Base-by-base conservation (phyloP, 1,284 basidiomycete species). In the Ceratobasidium sp. region DNA sequence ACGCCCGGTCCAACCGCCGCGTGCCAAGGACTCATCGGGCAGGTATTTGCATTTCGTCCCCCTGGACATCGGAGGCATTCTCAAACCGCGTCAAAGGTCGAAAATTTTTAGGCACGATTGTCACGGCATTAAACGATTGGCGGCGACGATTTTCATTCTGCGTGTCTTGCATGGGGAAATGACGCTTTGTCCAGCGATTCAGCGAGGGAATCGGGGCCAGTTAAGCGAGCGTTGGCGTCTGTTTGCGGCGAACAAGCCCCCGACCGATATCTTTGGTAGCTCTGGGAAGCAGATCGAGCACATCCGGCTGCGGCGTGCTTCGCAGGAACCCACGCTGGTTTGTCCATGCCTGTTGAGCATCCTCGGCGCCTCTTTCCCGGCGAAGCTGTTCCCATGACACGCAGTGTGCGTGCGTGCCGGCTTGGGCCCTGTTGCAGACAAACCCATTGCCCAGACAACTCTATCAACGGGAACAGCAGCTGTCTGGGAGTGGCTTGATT, bases 351-450 rank as follows among this genome's bases (percentile, higher is more conserved):
- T 75, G 71, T 44, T 65, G 38, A 48, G 71, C 35, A 52, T 55
- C 12, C 62, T 75, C 71, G 71, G 71, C 71, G 71, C 71, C 71
- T 75, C 71, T 75, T 65, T 65, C 60, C 71, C 48, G 62, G 71
- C 64, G 71, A 75, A 75, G 71, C 20, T 44, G 71, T 75, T 65
- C 71, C 71, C 71, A 75, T 75, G 71, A 75, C 71, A 64, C 50
- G 71, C 68, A 46, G 54, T 46, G 46, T 70, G 64, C 60, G 44
- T 65, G 62, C 44, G 23, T 10, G n/a, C 38, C 38, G 30, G 35
- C 71, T 48, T 65, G 48, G 60, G 71, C 48, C 71, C 27, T 35
- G 33, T 48, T 20, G 41, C 18, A 73, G 38, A n/a, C 30, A 64
- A 75, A 30, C 71, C 71, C 71, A 48, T 33, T 65, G 71, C 71